Evolutionary conservation across 176 grass and related monocot genomes (phyloP), one percentile per base, ranked within the genome.

Genomic region (Dendrocalamus sinicus): DNA sequence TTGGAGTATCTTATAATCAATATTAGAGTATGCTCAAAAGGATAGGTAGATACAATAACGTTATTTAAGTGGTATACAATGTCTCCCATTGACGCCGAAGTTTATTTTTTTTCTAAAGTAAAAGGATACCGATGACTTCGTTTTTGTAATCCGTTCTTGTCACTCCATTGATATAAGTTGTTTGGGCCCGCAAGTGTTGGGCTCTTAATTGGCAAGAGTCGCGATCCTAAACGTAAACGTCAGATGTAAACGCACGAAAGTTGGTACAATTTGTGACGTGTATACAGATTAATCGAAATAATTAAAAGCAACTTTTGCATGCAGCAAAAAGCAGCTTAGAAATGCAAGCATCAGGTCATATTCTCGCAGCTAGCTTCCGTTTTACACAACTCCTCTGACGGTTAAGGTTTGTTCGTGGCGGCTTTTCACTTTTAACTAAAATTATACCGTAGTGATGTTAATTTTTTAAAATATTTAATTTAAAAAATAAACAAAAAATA

Each of bases 171-270:
- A 45, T 72, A 78, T 70, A 61, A 45, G 73, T 82, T 60, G 13
- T 19, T 2, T 69, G 79, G 77, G 40, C 78, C 78, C 24, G 1
- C 37, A 45, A 3, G 3, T 87, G 86, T 32, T 65, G 78, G 39
- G 24, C 78, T 76, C 82, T 87, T 12, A 6, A 76, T 26, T 12
- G 61, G 35, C 86, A 82, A 24, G 39, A 4, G 78, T 82, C 40
- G 14, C 71, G 1, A 47, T 88, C 79, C 14, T 20, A 19, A 67
- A 75, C 20, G 19, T 17, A 40, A 24, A 82, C 1, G 70, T 37
- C n/a, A 47, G 50, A 82, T 37, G 79, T 76, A 76, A 69, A 47
- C 62, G 63, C 79, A 58, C 60, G 24, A 37, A 87, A 67, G 35
- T 57, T 30, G 59, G 39, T 80, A 54, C 16, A 41, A 8, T n/a